Percentiles rank a stretch among this genome's conserved stretches.
Conservation (phyloP, 495 filamentous ascomycete species). For the Hypoxylon crocopeplum region DNA sequence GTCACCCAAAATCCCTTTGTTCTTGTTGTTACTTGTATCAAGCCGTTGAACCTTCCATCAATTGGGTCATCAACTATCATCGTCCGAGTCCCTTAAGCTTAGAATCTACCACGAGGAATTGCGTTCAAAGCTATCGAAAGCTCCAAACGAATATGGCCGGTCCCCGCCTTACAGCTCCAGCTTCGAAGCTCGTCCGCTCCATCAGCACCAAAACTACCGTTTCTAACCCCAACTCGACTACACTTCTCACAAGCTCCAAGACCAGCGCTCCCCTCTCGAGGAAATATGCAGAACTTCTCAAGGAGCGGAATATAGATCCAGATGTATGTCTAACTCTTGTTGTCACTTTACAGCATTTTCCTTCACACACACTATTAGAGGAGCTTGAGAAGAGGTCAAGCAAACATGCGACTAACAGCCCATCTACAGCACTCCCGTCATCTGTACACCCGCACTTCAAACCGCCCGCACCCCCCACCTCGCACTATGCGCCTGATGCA, state of each 20-base stretch:
- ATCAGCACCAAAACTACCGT: slow-evolving; percentile 49
- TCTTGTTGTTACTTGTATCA: slow-evolving; percentile 21
- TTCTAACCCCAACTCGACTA: slow-evolving; percentile 41
- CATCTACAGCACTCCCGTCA: slow-evolving; percentile 36
- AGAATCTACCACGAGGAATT: neutral
- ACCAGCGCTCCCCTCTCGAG: slow-evolving; percentile 39
- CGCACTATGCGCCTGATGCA: slow-evolving; percentile 56
- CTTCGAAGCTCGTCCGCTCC: slow-evolving; percentile 53
- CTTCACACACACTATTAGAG: no score
- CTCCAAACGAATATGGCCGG: slow-evolving; percentile 30
- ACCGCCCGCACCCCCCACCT: slow-evolving; percentile 42
- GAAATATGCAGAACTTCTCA: slow-evolving; percentile 45
- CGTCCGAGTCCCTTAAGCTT: neutral
- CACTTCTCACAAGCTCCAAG: slow-evolving; percentile 46
- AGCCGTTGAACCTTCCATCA: slow-evolving; percentile 26
- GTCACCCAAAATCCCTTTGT: slow-evolving; percentile 22
- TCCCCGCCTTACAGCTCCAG: slow-evolving; percentile 48
- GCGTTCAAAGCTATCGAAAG: slow-evolving; percentile 2
- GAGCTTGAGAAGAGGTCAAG: neutral
- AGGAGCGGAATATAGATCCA: slow-evolving; percentile 41
- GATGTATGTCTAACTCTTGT: slow-evolving; percentile 38
- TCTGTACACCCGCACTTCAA: slow-evolving; percentile 42
- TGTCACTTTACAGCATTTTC: no score
- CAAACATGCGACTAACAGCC: slow-evolving; percentile 30
- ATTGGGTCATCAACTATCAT: neutral